A percentile compares a stretch with the other conserved stretches of the same genome.
Conservation (phyloP, 805 yeast genomes). For the Yamadazyma tumulicola region DNA sequence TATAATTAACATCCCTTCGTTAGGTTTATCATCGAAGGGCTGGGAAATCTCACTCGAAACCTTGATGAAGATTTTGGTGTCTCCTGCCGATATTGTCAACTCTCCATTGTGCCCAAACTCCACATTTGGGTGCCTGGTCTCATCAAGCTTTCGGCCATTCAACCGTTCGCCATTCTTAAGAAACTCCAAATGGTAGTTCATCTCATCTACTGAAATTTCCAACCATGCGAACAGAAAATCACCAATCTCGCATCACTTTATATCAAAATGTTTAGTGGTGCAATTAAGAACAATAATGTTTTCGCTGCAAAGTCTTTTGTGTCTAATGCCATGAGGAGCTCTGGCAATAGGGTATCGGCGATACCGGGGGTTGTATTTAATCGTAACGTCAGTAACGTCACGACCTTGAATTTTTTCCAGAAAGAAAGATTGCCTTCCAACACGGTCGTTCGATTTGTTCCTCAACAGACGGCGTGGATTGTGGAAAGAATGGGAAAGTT, state of each 20-base stretch:
- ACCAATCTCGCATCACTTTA: too few relatives aligned
- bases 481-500: slow-evolving; percentile 91
- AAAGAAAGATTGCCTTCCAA: slow-evolving; percentile 66
- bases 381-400: slow-evolving; percentile 2
- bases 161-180: slow-evolving; percentile 59
- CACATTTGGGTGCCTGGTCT: slow-evolving; percentile 61
- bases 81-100: slow-evolving; percentile 74
- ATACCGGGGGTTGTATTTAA: too few relatives aligned
- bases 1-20: slow-evolving; percentile 84
- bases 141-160: slow-evolving; percentile 65
- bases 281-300: too few relatives aligned
- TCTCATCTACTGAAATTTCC: too few relatives aligned
- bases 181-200: slow-evolving; percentile 52
- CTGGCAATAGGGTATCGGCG: too few relatives aligned
- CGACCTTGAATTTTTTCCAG: slow-evolving; percentile 52
- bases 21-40: slow-evolving; percentile 89
- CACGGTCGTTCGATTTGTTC: slow-evolving; percentile 73
- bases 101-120: slow-evolving; percentile 52
- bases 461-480: slow-evolving; percentile 88
- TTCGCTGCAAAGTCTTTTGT: too few relatives aligned
- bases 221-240: too few relatives aligned
- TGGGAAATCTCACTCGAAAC: slow-evolving; percentile 71
- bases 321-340: too few relatives aligned
- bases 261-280: too few relatives aligned
- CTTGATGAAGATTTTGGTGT: slow-evolving; percentile 64